A percentile compares a stretch with the other conserved stretches of the same genome.
Evolutionary conservation across 306 rosid species (phyloP).

Genomic region (Lithocarpus polystachyus): DNA sequence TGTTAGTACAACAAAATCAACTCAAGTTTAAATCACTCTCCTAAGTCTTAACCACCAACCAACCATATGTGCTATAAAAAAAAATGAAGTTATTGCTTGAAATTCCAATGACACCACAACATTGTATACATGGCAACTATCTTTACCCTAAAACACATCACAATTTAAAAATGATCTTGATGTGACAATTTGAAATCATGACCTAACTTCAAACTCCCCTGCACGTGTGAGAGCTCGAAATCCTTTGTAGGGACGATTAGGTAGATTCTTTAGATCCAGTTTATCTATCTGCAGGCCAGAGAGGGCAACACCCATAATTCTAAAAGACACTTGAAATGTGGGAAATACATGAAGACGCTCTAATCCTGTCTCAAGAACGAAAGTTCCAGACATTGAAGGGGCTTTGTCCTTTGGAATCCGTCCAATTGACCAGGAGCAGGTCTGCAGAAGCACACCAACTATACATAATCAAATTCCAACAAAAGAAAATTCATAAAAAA

Average conservation of each 20-base stretch:
- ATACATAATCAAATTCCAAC: slow-evolving; percentile 7
- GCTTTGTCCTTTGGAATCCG: slow-evolving; percentile 87
- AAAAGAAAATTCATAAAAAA: not conserved
- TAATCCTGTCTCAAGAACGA: slow-evolving; percentile 75
- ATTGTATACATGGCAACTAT: not conserved
- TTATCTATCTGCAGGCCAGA: slow-evolving; percentile 89
- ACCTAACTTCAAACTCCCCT: slow-evolving; percentile 86
- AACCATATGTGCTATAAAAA: not conserved
- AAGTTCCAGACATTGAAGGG: slow-evolving; percentile 87
- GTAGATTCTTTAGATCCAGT: slow-evolving; percentile 64
- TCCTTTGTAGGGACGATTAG: slow-evolving; percentile 76
- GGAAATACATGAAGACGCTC: slow-evolving; percentile 83
- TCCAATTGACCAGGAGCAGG: slow-evolving; percentile 82
- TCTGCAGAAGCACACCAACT: slow-evolving; percentile 42
- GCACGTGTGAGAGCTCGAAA: slow-evolving; percentile 84
- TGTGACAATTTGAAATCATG: slow-evolving; percentile 13
- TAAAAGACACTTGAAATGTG: slow-evolving; percentile 74
- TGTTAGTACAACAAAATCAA: not conserved
- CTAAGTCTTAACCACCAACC: not conserved
- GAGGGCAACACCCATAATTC: slow-evolving; percentile 83
- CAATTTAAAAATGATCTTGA: not conserved
- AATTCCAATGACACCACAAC: not conserved
- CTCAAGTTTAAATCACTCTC: not conserved
- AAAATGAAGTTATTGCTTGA: not conserved
- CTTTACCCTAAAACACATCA: not conserved